Conservation (phyloP, 192 early-diverging fungal genomes). For the Spinellus fusiger region DNA sequence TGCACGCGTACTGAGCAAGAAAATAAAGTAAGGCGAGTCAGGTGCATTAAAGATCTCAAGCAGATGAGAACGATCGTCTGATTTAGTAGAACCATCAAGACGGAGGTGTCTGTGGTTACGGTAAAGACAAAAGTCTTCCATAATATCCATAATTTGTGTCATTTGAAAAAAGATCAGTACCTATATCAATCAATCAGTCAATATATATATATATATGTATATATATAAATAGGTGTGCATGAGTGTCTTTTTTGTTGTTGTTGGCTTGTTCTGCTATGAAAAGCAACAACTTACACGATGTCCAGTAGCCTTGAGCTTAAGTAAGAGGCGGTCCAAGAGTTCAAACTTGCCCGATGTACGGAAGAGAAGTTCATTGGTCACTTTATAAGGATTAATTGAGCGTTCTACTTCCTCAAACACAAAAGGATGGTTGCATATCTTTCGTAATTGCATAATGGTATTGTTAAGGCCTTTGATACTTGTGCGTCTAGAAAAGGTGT, state of each 20-base stretch:
- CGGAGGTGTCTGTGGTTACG: slow-evolving; percentile 69
- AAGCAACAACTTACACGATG: slow-evolving; percentile 63
- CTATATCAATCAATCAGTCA: slow-evolving; percentile 15
- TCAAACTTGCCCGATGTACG: slow-evolving; percentile 93
- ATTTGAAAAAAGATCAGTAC: slow-evolving; percentile 76
- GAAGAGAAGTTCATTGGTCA: slow-evolving; percentile 70
- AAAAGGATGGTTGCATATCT: slow-evolving; percentile 97
- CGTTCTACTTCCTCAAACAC: slow-evolving; percentile 89
- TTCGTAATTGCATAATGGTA: slow-evolving; percentile 94
- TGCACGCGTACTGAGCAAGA: slow-evolving; percentile 89
- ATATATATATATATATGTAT: no score
- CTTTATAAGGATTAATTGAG: slow-evolving; percentile 63
- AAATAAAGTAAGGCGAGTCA: slow-evolving; percentile 77
- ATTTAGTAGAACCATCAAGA: slow-evolving; percentile 85
- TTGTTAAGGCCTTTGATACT: slow-evolving; percentile 83
- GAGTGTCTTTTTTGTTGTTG: neutral
- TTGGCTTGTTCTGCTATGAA: neutral
- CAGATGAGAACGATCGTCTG: slow-evolving; percentile 75
- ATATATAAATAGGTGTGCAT: neutral
- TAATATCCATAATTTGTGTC: slow-evolving; percentile 90
- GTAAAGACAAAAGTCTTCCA: slow-evolving; percentile 87
- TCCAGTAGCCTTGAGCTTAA: slow-evolving; percentile 71
- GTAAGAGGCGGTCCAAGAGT: slow-evolving; percentile 84
- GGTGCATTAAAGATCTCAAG: slow-evolving; percentile 78
- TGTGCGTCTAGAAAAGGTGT: slow-evolving; percentile 29